phyloP scores from a whole-genome alignment of 306 rosid genomes.

The Amphicarpaea edgeworthii region DNA sequence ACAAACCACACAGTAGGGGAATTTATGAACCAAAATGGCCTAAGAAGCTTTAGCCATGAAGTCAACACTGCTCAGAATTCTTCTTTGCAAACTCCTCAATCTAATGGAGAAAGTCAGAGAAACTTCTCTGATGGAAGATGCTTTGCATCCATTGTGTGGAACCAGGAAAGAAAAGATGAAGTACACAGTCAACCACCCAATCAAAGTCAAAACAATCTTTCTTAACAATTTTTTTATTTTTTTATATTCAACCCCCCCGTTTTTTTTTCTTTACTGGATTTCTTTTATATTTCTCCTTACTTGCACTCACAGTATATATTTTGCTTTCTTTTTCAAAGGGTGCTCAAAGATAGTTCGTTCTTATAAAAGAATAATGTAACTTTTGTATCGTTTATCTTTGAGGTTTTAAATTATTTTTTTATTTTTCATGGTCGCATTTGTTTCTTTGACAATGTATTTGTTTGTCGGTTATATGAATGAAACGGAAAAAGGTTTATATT shows the following conservation, averaged over 20 bases:
- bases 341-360: constrained; percentile 43
- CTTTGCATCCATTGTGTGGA: constrained; percentile 54
- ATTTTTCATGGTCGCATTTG: constrained; percentile 24
- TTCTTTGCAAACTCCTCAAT: constrained; percentile 48
- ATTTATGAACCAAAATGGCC: constrained; percentile 51
- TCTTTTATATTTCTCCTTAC: constrained; percentile 16
- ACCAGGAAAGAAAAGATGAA: constrained; percentile 57
- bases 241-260: background rate
- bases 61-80: constrained; percentile 51
- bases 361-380: constrained; percentile 37
- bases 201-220: constrained; percentile 55
- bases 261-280: background rate
- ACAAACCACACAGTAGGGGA: constrained; percentile 45
- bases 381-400: constrained; percentile 34
- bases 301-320: constrained; percentile 42
- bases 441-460: constrained; percentile 38
- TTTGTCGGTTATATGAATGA: constrained; percentile 43
- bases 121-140: constrained; percentile 53
- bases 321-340: constrained; percentile 42
- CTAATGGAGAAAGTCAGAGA: constrained; percentile 56
- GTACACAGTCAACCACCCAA: constrained; percentile 47
- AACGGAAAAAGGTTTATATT: constrained; percentile 23
- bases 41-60: constrained; percentile 48
- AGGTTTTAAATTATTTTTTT: constrained; percentile 15
- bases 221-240: constrained; percentile 25